Evolutionary conservation across 2,329 filamentous ascomycete species (phyloP), one percentile per base, ranked within the genome.

Genomic region (Cryphonectria carpinicola): DNA sequence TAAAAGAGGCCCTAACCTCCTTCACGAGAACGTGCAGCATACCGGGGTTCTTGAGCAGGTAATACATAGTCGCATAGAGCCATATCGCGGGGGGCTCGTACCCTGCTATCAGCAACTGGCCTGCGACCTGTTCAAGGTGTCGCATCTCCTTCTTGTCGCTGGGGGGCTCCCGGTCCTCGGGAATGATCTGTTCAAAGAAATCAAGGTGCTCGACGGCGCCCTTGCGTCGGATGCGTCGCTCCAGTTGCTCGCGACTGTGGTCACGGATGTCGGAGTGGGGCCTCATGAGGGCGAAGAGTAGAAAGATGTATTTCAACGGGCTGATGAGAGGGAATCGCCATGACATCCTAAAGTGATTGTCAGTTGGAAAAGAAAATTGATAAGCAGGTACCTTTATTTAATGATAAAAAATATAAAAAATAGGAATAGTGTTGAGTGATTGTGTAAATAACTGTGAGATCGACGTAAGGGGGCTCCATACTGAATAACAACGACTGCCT

Each of bases 1-100:
- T 76, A 73, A 86, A 86, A 0, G 78, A 69, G 4, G 73, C 69
- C 4, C 83, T 79, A 5, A 86, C 76, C 71, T 87, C 85, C 0
- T 76, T 72, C 3, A 76, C 77, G 3, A 87, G 77, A 43, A 78
- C 81, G 1, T 75, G 71, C 65, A 84, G 73, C 0, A 78, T 76
- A 1, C 78, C 73, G 0, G 79, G 80, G 68, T 84, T 77, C 4
- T 76, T 78, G 2, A 84, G 75, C 11, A 87, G 76, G 5, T 83
- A 75, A 71, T 80, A 86, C 0, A 78, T 73, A 1, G 63, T 66
- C 6, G 25, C 28, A 7, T 66, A 69, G 2, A 65, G 13, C 62
- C 62, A 62, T 0, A 65, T 10, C 1, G 62, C 11, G 62, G 52
- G 1, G 63, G 39, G 32, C 11, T 65, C 67, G 32, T 71, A 74